Base-by-base conservation (phyloP, 2,329 filamentous ascomycete species). In the Fusarium irregulare region DNA sequence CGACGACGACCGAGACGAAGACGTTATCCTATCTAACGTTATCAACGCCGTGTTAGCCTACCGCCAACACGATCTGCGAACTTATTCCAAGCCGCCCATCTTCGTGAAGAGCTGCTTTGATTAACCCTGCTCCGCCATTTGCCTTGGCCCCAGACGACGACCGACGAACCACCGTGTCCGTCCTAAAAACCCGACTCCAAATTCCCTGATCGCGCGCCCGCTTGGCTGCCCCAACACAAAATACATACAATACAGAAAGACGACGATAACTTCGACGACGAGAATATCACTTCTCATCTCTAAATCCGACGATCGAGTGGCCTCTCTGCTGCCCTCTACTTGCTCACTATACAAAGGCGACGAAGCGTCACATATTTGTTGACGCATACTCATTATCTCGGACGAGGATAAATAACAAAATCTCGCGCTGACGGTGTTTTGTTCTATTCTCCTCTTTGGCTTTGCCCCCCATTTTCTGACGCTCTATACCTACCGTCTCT, bases 1-100 rank as follows among this genome's bases (percentile, higher is more conserved):
- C 62, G 64, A 73, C 65, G 72, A 75, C 73, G 71, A 74, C 68
- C 70, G 60, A 72, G 68, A 73, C 70, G 63, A 73, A 74, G 55
- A 61, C 37, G 66, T 37, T 40, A 64, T 44, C 30, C 23, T 28
- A 61, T 57, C 23, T 51, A 37, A 37, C 34, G 34, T 51, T 51
- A 51, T 51, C 49, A 51, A 37, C 34, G 34, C 18, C n/a, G 73
- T 75, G 73, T 75, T 74, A 64, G 71, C 71, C 61, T 60, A 71
- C 64, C 73, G 71, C 62, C 49, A 41, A 75, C 71, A 74, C 73
- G 30, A 51, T 62, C 64, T 71, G 57, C 64, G 60, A 75, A 75
- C 57, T 71, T 61, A 68, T 64, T 55, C 34, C 34, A 55, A 60
- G 49, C 49, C 48, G 65, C 62, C 42, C 66, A 58, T 67, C 59